Evolutionary conservation across 441 rosid genomes (phyloP).

Genomic region (Biscutella auriculata): DNA sequence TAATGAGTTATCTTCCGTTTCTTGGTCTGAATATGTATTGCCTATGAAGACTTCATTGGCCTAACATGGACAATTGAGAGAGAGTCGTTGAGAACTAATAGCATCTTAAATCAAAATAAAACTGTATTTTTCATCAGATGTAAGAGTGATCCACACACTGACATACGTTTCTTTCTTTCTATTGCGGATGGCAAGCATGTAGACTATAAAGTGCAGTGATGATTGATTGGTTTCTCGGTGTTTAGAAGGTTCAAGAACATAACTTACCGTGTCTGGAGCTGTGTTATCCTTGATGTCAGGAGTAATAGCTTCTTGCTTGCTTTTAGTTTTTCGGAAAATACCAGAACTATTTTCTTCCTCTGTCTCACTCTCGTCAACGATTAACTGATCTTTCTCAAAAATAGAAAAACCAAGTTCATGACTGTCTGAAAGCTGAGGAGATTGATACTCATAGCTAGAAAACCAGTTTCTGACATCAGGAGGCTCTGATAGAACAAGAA

Average conservation of each 20-base stretch:
- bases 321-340: constrained; percentile 13
- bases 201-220: background rate
- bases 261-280: background rate
- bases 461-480: constrained; percentile 54
- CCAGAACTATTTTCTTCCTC: constrained; percentile 17
- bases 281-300: constrained; percentile 4
- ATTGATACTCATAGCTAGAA: constrained; percentile 48
- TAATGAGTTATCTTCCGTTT: background rate
- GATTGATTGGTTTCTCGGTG: too few relatives aligned
- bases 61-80: constrained; percentile 5
- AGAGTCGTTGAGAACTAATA: background rate
- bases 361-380: constrained; percentile 21
- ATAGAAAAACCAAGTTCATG: constrained; percentile 22
- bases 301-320: constrained; percentile 12
- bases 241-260: constrained; percentile 5
- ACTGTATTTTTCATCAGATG: background rate
- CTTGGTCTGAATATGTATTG: constrained; percentile 7
- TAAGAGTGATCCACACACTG: background rate
- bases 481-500: constrained; percentile 40
- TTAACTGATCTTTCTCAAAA: constrained; percentile 17
- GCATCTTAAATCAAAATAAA: background rate
- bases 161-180: background rate
- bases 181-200: background rate
- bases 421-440: constrained; percentile 36
- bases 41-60: constrained; percentile 6